Conservation (phyloP, 768 basidiomycete genomes). For the Galerina marginata region DNA sequence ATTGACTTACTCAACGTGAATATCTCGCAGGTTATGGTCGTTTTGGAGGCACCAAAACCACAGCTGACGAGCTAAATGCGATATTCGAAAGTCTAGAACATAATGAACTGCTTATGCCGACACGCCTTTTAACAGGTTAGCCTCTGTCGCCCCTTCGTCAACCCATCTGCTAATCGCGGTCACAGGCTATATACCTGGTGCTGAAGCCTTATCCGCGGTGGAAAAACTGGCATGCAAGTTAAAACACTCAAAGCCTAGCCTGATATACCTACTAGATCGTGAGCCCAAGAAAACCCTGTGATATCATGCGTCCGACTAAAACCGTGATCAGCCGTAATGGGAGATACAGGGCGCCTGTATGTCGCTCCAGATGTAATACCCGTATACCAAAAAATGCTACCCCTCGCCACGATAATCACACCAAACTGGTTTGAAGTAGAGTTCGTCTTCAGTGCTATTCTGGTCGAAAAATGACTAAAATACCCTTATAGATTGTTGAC, state of each 20-base stretch:
- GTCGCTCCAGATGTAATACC: constrained; percentile 88
- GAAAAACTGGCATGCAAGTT: constrained; percentile 66
- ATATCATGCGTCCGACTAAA: background rate
- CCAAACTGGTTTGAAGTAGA: constrained; percentile 99
- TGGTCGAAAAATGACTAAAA: background rate
- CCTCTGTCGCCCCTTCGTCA: background rate
- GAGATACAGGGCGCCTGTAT: constrained; percentile 89
- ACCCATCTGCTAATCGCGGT: background rate
- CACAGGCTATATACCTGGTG: constrained; percentile 86
- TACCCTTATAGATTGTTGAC: constrained; percentile 69
- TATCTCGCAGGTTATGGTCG: constrained; percentile 73
- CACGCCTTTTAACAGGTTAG: constrained; percentile 81
- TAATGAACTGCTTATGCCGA: constrained; percentile 76
- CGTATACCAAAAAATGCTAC: constrained; percentile 79
- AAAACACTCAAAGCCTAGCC: constrained; percentile 55
- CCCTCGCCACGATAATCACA: constrained; percentile 91
- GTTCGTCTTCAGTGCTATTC: constrained; percentile 48
- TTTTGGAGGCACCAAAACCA: constrained; percentile 80
- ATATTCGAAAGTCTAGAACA: constrained; percentile 77
- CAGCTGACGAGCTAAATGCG: constrained; percentile 72
- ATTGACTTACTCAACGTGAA: background rate
- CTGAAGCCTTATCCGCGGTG: constrained; percentile 75
- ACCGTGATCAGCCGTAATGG: constrained; percentile 78
- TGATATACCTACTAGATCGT: constrained; percentile 95
- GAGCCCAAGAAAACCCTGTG: constrained; percentile 33